Conservation (phyloP, 1,284 basidiomycete species). For the Pyrrhoderma lamaoense region DNA sequence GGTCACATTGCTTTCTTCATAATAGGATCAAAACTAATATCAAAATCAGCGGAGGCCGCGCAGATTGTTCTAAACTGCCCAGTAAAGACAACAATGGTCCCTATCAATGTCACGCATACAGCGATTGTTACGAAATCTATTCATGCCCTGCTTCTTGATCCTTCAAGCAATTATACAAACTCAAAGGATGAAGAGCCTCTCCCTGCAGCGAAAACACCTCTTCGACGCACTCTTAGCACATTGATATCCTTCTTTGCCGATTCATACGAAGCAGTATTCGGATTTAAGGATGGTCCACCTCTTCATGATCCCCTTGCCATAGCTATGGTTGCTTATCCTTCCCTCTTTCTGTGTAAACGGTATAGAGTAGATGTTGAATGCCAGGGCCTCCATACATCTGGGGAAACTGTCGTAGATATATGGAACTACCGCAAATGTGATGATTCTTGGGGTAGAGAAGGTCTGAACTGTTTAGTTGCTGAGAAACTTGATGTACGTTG, state of each 20-base stretch:
- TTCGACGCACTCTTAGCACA: conserved; percentile 68
- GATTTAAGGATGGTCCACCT: conserved; percentile 70
- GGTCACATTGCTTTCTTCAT: background rate
- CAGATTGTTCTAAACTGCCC: conserved; percentile 68
- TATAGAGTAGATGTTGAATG: conserved; percentile 74
- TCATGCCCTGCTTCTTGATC: conserved; percentile 45
- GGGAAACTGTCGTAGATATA: conserved; percentile 72
- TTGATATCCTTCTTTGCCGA: conserved; percentile 66
- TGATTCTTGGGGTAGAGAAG: conserved; percentile 56
- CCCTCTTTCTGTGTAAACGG: conserved; percentile 52
- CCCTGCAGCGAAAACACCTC: conserved; percentile 41
- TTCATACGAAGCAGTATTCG: conserved; percentile 61
- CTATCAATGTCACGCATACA: conserved; percentile 79
- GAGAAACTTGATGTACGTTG: conserved; percentile 56
- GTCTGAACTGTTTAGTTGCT: conserved; percentile 68
- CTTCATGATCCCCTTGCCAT: conserved; percentile 78
- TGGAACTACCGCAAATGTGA: conserved; percentile 54
- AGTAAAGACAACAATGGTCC: conserved; percentile 60
- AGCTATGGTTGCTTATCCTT: conserved; percentile 59
- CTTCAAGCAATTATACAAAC: conserved; percentile 22
- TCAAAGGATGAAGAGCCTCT: conserved; percentile 22
- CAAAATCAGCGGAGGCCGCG: conserved; percentile 58
- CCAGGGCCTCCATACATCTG: conserved; percentile 50
- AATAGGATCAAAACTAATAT: background rate
- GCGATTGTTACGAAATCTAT: conserved; percentile 58